These are phyloP conservation scores for Mycena vitilis DNA, from an alignment of 768 basidiomycete genomes.

Conservation along the genomic window DNA sequence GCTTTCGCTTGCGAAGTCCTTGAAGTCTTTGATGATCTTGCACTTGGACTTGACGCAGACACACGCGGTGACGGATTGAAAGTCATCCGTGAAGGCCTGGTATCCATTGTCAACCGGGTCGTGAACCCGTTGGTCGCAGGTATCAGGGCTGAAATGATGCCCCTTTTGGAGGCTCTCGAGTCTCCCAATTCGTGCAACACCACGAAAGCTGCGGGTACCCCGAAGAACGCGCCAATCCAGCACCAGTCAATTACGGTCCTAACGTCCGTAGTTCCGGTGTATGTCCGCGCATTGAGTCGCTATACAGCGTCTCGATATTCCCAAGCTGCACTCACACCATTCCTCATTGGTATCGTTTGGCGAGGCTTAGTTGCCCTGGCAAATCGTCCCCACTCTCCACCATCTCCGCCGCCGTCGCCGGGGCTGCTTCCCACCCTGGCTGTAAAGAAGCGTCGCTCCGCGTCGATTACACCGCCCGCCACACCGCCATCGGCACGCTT, in stretches of 20 bases:
- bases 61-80: constrained; percentile 76
- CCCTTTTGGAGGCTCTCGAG: constrained; percentile 74
- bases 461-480: constrained; percentile 60
- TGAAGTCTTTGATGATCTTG: constrained; percentile 74
- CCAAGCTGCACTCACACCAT: constrained; percentile 72
- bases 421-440: constrained; percentile 43
- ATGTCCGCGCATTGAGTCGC: constrained; percentile 66
- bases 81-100: constrained; percentile 74
- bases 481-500: constrained; percentile 72
- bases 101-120: constrained; percentile 75
- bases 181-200: constrained; percentile 46
- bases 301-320: constrained; percentile 66
- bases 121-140: constrained; percentile 71
- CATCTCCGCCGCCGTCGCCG: constrained; percentile 56
- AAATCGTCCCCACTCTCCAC: constrained; percentile 61
- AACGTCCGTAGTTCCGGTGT: constrained; percentile 70
- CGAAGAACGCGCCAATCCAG: constrained; percentile 47
- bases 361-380: constrained; percentile 77
- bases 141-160: constrained; percentile 70
- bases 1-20: constrained; percentile 81
- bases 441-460: constrained; percentile 57
- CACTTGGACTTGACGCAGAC: constrained; percentile 71
- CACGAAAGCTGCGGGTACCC: constrained; percentile 45
- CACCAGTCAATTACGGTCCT: constrained; percentile 74
- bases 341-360: constrained; percentile 83